Base-by-base conservation (phyloP, 2,329 filamentous ascomycete genomes). In the Zymoseptoria ardabiliae region DNA sequence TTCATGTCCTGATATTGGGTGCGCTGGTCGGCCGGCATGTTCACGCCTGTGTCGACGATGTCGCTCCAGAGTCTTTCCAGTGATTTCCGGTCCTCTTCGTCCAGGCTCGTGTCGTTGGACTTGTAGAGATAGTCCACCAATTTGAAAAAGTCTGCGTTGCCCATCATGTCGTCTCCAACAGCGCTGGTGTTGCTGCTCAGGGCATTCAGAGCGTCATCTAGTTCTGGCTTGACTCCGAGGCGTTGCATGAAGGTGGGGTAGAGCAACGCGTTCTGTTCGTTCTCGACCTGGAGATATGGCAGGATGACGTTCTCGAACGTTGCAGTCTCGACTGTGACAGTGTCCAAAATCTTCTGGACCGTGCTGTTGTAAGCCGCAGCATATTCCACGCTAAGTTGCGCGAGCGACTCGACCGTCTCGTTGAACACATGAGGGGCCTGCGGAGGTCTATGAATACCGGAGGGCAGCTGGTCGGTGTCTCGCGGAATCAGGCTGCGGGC, bases 71-170 rank as follows among this genome's bases (percentile, higher is more conserved):
- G 85, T 75, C 88, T 89, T 73, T 90, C 85, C 23, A 93, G 77
- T 61, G 90, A 73, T 9, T 86, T 82, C 63, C 84, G 75, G 58
- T 82, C 85, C 75, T 92, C 89, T 0, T 82, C 77, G 58, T 89
- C 85, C 25, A 91, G 77, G 45, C 78, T 79, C 59, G 81, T 77
- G 50, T 79, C 75, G 17, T 66, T 56, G 62, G 81, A 80, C 65
- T 78, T 73, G 57, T 75, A 67, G 8, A 73, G 75, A 3, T 74
- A 73, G 62, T 82, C 80, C 20, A 81, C 77, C 57, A 81, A 77
- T 61, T 80, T 71, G 78, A 88, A 92, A 57, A 91, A 81, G 65
- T 92, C 89, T 74, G 91, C 87, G 57, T 88, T 83, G 87, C 91
- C 91, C 68, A 80, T 82, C 58, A 84, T 84, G 75, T 92, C 88